Evolutionary conservation across 2,329 filamentous ascomycete genomes (phyloP), one percentile per base, ranked within the genome.

Genomic region (Trematosphaeria pertusa): DNA sequence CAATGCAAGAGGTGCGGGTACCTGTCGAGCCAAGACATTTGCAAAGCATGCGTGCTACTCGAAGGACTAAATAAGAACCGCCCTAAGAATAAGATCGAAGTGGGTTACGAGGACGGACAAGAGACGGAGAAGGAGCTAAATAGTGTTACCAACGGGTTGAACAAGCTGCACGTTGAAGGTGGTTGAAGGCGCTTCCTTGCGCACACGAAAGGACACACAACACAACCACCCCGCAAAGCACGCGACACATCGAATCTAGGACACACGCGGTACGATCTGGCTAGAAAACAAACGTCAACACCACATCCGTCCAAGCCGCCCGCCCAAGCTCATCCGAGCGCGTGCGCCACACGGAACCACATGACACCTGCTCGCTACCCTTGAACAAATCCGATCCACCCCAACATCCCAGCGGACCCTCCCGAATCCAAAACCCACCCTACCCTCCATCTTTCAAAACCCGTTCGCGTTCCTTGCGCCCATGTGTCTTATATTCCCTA

Each of bases 11-110:
- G 84, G 41, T 99, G 94, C 61, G 94, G 94, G 11, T 99, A 97
- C 69, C 88, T 99, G 72, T 96, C 94, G 2, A 97, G 92, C 61
- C 94, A 99, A 72, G 83, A 84, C 21, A 84, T 97, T 30, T 99
- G 94, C 74, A 96, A 99, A 73, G 94, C 94, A 0, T 99, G 94
- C 69, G 87, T 86, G 52, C 77, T 99, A 34, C 81, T 99, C 2
- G 92, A 97, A 61, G 90, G 88, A 0, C 72, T 99, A 37, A 99
- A 99, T 69, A 97, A 94, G 63, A 83, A 78, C 52, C 59, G 77
- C 9, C 77, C 79, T 0, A 75, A 73, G 58, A 67, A 65, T 21
- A 46, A 32, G 10, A 67, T 73, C 31, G 64, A 71, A 22, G 54
- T 72, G 1, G 62, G 52, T 0, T 64, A 62, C 24, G 59, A 68